Percentiles rank a stretch among this genome's conserved stretches.
Evolutionary conservation across 1,284 basidiomycete species (phyloP).

Genomic region (Lentinus polychrous): DNA sequence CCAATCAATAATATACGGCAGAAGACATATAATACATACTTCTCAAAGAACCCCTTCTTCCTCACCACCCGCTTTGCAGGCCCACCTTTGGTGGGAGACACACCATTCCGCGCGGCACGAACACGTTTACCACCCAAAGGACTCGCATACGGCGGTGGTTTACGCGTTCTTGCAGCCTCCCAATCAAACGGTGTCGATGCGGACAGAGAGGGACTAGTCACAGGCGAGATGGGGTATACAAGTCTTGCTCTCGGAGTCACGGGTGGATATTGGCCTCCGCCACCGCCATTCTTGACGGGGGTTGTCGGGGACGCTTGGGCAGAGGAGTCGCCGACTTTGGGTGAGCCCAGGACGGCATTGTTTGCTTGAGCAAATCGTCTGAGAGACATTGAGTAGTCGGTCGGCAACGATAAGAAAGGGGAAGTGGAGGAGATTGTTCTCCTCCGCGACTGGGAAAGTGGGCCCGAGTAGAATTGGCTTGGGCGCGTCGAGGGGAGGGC

Average conservation of each 20-base stretch:
- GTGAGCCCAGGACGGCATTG: constrained; percentile 18
- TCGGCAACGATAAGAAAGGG: too few species aligned
- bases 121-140: constrained; percentile 41
- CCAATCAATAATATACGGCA: background rate
- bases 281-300: constrained; percentile 15
- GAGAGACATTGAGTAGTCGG: constrained; percentile 13
- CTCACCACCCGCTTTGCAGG: constrained; percentile 45
- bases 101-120: constrained; percentile 32
- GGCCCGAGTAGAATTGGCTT: too few species aligned
- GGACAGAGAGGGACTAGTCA: constrained; percentile 61
- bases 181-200: constrained; percentile 74
- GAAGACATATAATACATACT: constrained; percentile 37
- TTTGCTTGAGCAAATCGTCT: constrained; percentile 29
- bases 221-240: constrained; percentile 35
- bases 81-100: constrained; percentile 30
- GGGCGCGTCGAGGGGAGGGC: background rate
- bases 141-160: constrained; percentile 62
- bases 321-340: constrained; percentile 15
- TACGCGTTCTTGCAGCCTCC: constrained; percentile 63
- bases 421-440: too few species aligned
- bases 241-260: constrained; percentile 23
- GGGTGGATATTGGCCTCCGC: constrained; percentile 6
- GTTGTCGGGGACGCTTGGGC: constrained; percentile 19
- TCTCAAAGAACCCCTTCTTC: constrained; percentile 55
- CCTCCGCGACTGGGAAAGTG: too few species aligned